phyloP scores from a whole-genome alignment of 2,329 filamentous ascomycete species.

The Fusarium lyarnte region DNA sequence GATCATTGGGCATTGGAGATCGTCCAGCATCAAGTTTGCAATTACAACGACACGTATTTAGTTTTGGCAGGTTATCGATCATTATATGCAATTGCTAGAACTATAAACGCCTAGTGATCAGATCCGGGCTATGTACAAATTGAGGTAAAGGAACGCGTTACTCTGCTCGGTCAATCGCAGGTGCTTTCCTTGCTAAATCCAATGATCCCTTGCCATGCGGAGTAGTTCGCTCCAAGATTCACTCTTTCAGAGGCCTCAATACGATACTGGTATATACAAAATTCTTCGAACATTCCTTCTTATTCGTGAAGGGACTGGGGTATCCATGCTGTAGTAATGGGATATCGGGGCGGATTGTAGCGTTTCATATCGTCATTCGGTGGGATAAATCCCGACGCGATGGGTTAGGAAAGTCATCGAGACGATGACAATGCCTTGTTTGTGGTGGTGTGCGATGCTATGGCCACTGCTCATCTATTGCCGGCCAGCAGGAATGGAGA shows the following conservation, averaged over 20 bases:
- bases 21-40: background rate
- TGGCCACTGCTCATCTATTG: background rate
- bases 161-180: background rate
- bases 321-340: background rate
- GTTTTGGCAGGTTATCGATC: background rate
- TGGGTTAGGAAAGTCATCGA: background rate
- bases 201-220: too few species aligned
- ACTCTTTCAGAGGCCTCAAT: background rate
- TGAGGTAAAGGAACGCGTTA: background rate
- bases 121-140: conserved; percentile 1
- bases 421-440: background rate
- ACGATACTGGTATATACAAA: background rate
- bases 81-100: background rate
- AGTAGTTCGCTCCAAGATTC: background rate
- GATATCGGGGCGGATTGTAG: background rate
- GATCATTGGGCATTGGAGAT: background rate
- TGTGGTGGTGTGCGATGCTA: background rate
- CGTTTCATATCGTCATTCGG: background rate
- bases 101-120: background rate
- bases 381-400: background rate
- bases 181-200: background rate
- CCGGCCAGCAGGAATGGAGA: conserved; percentile 9
- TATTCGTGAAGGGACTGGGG: background rate
- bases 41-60: background rate
- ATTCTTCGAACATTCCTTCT: background rate